These are phyloP conservation scores for Globisporangium sylvaticum DNA, from an alignment of 352 stramenopile genomes.

Conservation along the genomic window DNA sequence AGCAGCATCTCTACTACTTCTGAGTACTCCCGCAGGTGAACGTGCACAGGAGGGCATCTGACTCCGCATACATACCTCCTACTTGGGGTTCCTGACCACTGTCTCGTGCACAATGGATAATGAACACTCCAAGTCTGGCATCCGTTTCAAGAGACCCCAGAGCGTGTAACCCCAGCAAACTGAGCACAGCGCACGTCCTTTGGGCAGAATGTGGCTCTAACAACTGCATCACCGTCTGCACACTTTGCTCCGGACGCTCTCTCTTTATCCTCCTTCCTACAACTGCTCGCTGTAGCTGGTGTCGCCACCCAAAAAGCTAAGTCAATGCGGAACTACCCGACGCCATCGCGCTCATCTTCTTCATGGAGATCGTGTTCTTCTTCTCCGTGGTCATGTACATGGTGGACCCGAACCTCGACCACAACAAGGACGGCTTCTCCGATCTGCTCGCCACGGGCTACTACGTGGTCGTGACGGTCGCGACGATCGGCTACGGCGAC, in stretches of 20 bases:
- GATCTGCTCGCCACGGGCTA: constrained; percentile 73
- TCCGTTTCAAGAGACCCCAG: not conserved
- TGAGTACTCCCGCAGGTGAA: too few relatives aligned
- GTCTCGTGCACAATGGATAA: too few relatives aligned
- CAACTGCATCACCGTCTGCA: too few relatives aligned
- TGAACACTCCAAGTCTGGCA: too few relatives aligned
- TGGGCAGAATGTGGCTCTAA: too few relatives aligned
- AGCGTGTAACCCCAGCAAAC: not conserved
- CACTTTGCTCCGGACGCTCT: too few relatives aligned
- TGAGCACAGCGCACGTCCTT: not conserved
- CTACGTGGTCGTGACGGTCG: constrained; percentile 72
- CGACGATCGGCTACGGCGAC: constrained; percentile 76
- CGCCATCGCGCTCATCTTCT: constrained; percentile 75
- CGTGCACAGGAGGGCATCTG: too few relatives aligned
- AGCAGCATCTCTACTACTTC: too few relatives aligned
- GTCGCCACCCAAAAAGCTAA: not conserved
- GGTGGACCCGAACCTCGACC: constrained; percentile 68
- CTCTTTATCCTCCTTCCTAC: too few relatives aligned
- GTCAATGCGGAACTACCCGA: constrained; percentile 25
- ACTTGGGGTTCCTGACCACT: too few relatives aligned
- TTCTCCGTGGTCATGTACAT: constrained; percentile 82
- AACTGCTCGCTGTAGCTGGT: too few relatives aligned
- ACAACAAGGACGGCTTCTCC: constrained; percentile 57
- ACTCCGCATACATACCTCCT: too few relatives aligned
- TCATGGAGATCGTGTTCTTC: constrained; percentile 76